Conservation (phyloP, 331 rosid genomes). For the Prunus yedoensis region DNA sequence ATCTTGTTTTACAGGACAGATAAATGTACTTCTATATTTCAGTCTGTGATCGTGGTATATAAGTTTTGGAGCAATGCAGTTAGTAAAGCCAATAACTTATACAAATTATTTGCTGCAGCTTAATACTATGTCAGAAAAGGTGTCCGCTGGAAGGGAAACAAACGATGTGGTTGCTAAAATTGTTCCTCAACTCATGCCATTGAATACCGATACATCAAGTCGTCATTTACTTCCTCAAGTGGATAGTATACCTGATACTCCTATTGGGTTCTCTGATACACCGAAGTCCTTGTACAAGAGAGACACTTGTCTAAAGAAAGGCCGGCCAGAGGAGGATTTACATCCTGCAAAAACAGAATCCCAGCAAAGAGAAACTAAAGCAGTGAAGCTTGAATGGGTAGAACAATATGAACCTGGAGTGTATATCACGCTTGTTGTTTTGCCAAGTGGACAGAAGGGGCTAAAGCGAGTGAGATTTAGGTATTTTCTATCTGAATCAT, state of each 20-base stretch:
- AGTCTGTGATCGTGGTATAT: too few species aligned
- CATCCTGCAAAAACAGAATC: slow-evolving; percentile 13
- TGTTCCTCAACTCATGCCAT: slow-evolving; percentile 43
- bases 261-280: slow-evolving; percentile 51
- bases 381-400: slow-evolving; percentile 58
- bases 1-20: too few species aligned
- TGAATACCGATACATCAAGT: slow-evolving; percentile 25
- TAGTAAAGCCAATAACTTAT: too few species aligned
- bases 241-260: slow-evolving; percentile 53
- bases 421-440: slow-evolving; percentile 57
- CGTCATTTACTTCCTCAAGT: slow-evolving; percentile 20
- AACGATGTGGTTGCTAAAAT: slow-evolving; percentile 33
- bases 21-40: too few species aligned
- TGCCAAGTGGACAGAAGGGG: slow-evolving; percentile 61
- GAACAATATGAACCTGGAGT: slow-evolving; percentile 78
- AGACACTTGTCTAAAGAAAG: too few species aligned
- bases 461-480: slow-evolving; percentile 81
- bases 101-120: slow-evolving; percentile 43
- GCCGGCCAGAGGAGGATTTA: too few species aligned
- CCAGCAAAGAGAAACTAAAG: slow-evolving; percentile 33
- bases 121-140: slow-evolving; percentile 57
- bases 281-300: slow-evolving; percentile 25
- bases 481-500: slow-evolving; percentile 29
- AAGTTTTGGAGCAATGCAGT: too few species aligned
- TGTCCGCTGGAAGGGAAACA: slow-evolving; percentile 36